phyloP scores from a whole-genome alignment of 2,329 filamentous ascomycete genomes.

The Mycosphaerella sp. region DNA sequence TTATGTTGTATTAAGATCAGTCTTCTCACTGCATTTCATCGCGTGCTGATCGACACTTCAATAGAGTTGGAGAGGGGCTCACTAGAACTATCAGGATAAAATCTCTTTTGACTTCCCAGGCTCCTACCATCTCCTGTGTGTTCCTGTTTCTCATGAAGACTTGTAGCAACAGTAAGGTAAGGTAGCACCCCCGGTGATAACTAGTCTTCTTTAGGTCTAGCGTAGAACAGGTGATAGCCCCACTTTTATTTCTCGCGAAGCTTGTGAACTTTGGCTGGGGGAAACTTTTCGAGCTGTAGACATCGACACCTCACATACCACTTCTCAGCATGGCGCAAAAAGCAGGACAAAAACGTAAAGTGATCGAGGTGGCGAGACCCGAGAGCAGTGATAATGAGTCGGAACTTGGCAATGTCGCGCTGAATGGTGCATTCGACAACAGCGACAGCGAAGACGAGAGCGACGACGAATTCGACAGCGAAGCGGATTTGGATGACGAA shows the following conservation, averaged over 20 bases:
- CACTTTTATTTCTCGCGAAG: not conserved
- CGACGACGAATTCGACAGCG: slow-evolving; percentile 24
- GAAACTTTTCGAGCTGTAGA: slow-evolving; percentile 13
- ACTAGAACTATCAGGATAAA: too few species aligned
- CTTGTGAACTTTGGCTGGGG: slow-evolving; percentile 3
- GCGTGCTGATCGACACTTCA: slow-evolving; percentile 37
- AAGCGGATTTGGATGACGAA: slow-evolving; percentile 23
- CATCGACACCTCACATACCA: not conserved
- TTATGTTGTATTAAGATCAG: too few species aligned
- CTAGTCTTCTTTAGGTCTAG: too few species aligned
- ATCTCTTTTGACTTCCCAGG: too few species aligned
- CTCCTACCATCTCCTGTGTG: too few species aligned
- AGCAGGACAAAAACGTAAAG: slow-evolving; percentile 42
- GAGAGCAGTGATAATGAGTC: slow-evolving; percentile 33
- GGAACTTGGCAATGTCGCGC: slow-evolving; percentile 33
- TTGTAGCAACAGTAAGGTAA: too few species aligned
- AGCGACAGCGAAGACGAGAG: slow-evolving; percentile 35
- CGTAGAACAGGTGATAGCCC: not conserved
- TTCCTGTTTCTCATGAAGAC: too few species aligned
- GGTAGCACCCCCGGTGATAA: too few species aligned
- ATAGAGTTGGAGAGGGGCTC: too few species aligned
- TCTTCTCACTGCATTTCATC: too few species aligned
- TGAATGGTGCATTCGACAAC: slow-evolving; percentile 24
- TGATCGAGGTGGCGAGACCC: slow-evolving; percentile 33
- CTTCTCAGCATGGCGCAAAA: slow-evolving; percentile 23